These are phyloP conservation scores for Strigomonas galati DNA, from an alignment of 208 protist genomes.

Conservation along the genomic window DNA sequence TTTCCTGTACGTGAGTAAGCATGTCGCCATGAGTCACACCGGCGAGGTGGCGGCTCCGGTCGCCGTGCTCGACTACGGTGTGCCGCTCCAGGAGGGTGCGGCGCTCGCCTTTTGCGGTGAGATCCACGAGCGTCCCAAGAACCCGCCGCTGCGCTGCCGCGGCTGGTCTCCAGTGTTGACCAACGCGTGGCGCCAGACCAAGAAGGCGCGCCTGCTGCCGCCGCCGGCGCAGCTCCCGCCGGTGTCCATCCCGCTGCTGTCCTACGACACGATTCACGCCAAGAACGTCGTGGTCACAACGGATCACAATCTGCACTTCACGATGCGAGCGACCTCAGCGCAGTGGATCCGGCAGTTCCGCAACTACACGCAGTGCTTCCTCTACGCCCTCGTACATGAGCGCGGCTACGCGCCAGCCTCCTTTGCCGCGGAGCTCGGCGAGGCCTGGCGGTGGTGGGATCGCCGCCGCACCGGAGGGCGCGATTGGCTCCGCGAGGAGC, in stretches of 20 bases:
- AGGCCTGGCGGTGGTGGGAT: constrained; percentile 80
- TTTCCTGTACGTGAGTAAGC: constrained; percentile 57
- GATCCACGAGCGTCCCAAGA: constrained; percentile 34
- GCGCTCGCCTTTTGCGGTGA: constrained; percentile 69
- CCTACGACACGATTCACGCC: constrained; percentile 70
- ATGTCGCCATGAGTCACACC: constrained; percentile 16
- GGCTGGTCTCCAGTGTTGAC: constrained; percentile 77
- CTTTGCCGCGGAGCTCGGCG: constrained; percentile 29
- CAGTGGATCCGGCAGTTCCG: constrained; percentile 70
- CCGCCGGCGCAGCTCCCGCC: constrained; percentile 74
- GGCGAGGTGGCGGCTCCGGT: constrained; percentile 9
- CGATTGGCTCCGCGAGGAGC: constrained; percentile 80
- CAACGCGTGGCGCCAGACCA: constrained; percentile 70
- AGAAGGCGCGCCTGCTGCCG: constrained; percentile 53
- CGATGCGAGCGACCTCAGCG: constrained; percentile 62
- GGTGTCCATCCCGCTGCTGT: constrained; percentile 38
- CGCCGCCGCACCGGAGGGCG: constrained; percentile 33
- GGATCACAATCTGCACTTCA: constrained; percentile 52
- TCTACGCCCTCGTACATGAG: constrained; percentile 20
- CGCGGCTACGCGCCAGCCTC: constrained; percentile 3
- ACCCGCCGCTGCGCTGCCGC: constrained; percentile 56
- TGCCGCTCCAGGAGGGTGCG: constrained; percentile 52
- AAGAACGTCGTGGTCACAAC: constrained; percentile 43
- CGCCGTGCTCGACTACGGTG: constrained; percentile 34
- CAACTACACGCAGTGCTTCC: constrained; percentile 31